Percentiles rank a stretch among this genome's conserved stretches.
Conservation (phyloP, 116 monocot species). For the Posidonia oceanica region DNA sequence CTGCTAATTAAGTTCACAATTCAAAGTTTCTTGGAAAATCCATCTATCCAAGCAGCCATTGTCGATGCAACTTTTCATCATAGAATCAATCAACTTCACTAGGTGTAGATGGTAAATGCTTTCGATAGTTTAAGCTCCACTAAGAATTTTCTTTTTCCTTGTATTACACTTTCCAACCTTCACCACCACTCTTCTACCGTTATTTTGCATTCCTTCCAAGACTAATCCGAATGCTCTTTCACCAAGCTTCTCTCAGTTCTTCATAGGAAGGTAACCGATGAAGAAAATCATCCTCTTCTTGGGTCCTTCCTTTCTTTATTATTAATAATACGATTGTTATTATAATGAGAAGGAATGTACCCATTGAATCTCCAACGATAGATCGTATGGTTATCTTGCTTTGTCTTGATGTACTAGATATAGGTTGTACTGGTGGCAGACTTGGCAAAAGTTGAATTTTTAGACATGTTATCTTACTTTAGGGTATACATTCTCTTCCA, state of each 20-base stretch:
- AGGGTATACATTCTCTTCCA: too few species aligned
- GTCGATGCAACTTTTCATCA: background rate
- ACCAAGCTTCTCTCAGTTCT: slow-evolving; percentile 7
- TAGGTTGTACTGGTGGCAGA: too few species aligned
- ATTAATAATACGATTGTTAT: too few species aligned
- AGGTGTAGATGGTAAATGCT: slow-evolving; percentile 15
- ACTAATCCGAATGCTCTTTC: too few species aligned
- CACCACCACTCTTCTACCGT: slow-evolving; percentile 11
- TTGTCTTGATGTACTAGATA: background rate
- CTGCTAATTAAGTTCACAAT: slow-evolving; percentile 15
- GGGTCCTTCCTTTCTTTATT: background rate
- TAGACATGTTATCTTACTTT: too few species aligned
- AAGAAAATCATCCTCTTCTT: background rate
- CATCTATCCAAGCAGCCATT: slow-evolving; percentile 17
- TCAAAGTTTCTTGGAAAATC: background rate
- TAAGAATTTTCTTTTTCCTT: slow-evolving; percentile 12
- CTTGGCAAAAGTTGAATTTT: background rate
- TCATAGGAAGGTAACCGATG: background rate
- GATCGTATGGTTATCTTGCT: background rate
- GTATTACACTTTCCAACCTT: background rate
- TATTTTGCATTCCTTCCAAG: too few species aligned
- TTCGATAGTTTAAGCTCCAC: slow-evolving; percentile 10
- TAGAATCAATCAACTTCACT: slow-evolving; percentile 12
- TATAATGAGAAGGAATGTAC: too few species aligned
- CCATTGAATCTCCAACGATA: background rate